Conservation (phyloP, 352 stramenopile genomes). For the Pythium monospermum region DNA sequence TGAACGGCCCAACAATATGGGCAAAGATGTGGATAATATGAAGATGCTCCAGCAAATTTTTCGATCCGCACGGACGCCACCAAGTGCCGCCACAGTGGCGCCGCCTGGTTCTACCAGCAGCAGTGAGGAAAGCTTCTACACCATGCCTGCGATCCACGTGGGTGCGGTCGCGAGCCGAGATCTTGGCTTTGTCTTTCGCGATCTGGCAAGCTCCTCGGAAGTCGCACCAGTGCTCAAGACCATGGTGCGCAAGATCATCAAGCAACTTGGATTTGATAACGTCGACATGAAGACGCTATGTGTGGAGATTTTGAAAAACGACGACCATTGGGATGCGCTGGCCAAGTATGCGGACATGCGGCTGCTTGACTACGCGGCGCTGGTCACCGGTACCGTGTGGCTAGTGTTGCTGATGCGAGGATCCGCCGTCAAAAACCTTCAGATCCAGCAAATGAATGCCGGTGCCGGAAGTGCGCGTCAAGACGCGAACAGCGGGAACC, state of each 20-base stretch:
- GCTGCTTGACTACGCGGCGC: slow-evolving; percentile 72
- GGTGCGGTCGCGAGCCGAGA: slow-evolving; percentile 64
- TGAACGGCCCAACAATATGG: slow-evolving; percentile 78
- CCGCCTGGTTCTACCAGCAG: too few species aligned
- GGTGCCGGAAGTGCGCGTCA: slow-evolving; percentile 18
- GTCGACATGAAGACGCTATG: slow-evolving; percentile 80
- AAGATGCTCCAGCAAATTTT: slow-evolving; percentile 89
- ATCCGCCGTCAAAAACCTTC: slow-evolving; percentile 78
- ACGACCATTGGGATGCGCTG: slow-evolving; percentile 66
- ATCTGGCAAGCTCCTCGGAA: slow-evolving; percentile 68
- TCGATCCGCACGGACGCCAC: slow-evolving; percentile 39
- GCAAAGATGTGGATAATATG: slow-evolving; percentile 85
- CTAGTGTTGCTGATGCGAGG: slow-evolving; percentile 73
- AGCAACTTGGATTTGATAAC: slow-evolving; percentile 76
- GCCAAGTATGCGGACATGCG: slow-evolving; percentile 50
- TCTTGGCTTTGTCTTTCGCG: slow-evolving; percentile 71
- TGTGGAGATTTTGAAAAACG: slow-evolving; percentile 69
- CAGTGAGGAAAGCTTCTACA: slow-evolving; percentile 62
- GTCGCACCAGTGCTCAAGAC: slow-evolving; percentile 79
- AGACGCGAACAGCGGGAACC: slow-evolving; percentile 5
- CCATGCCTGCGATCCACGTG: slow-evolving; percentile 40
- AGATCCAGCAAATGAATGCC: slow-evolving; percentile 72
- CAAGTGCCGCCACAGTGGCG: too few species aligned
- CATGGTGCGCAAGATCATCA: slow-evolving; percentile 81
- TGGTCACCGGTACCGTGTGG: slow-evolving; percentile 75